Evolutionary conservation across 768 basidiomycete genomes (phyloP), one percentile per base, ranked within the genome.

Genomic region (Pleurotus sapidus): DNA sequence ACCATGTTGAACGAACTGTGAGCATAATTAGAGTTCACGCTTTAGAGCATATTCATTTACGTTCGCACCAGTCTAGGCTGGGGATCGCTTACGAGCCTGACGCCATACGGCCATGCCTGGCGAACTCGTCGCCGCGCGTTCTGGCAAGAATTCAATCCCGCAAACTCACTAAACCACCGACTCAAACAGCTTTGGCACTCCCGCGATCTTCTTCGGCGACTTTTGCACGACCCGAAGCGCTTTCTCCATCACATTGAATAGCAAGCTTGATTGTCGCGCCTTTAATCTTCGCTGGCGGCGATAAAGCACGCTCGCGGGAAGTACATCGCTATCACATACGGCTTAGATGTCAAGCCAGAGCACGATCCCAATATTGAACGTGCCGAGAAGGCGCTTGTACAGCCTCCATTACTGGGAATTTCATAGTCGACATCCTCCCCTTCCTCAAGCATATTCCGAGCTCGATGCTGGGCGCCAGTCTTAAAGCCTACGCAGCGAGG

Each of bases 81-180:
- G 63, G 70, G 68, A 24, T 77, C 73, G 69, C 63, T 70, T 46
- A 69, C 79, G 48, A 67, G 68, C 2, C 62, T 73, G 38, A 70
- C 77, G 69, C 69, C 67, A 3, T 80, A 80, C 48, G 74, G 74
- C n/a, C 64, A 70, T 38, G 46, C 53, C 25, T 80, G 80, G 80
- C 73, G 69, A 46, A 67, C 68, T 9, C 72, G 72, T 18, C 72
- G 81, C 5, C 68, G 73, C n/a, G 49, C 72, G 9, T 78, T 81
- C 60, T 69, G 72, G 39, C 65, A 74, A 47, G 72, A 79, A 54
- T 75, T 80, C 59, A 71, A 75, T 49, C 61, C 66, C 1, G 62
- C 65, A 27, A 72, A 73, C 1, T 62, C 68, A 0, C 49, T 53
- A 8, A 59, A 67, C 5, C 75, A 75, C 54, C 67, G 69, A 38